A percentile compares a stretch with the other conserved stretches of the same genome.
Conservation (phyloP, 371 early-diverging fungal genomes). For the Funneliformis caledonium region DNA sequence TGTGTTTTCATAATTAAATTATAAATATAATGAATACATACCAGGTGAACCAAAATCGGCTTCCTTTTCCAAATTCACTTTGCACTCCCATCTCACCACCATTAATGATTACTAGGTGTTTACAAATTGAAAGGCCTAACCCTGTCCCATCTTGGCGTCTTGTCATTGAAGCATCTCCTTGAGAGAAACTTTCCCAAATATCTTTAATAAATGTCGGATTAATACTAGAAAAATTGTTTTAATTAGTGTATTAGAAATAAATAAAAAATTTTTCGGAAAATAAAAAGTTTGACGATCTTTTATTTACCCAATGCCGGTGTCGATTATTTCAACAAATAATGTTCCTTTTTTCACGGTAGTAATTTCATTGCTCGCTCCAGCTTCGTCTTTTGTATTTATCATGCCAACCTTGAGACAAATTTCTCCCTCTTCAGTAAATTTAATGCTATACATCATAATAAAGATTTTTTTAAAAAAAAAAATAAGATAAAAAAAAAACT, state of each 20-base stretch:
- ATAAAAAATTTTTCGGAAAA: neutral
- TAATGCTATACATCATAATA: neutral
- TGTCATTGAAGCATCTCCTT: conserved; percentile 50
- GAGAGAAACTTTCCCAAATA: conserved; percentile 54
- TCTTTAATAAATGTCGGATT: conserved; percentile 47
- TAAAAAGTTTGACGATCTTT: neutral
- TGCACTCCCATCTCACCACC: conserved; percentile 47
- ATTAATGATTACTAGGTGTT: conserved; percentile 50
- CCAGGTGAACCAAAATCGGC: conserved; percentile 51
- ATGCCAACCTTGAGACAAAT: neutral
- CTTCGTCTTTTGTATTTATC: neutral
- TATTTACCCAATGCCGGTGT: conserved; percentile 40
- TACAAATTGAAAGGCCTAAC: conserved; percentile 51
- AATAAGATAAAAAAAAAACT: neutral
- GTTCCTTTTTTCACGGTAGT: neutral
- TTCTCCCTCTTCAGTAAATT: conserved; percentile 35
- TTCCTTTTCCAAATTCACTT: conserved; percentile 49
- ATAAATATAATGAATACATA: conserved; percentile 7
- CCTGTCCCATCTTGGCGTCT: conserved; percentile 51
- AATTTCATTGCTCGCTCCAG: neutral
- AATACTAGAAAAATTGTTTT: conserved; percentile 42
- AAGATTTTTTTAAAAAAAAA: neutral
- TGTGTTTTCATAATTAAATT: neutral
- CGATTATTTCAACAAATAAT: conserved; percentile 36
- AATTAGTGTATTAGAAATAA: neutral